Base-by-base conservation (phyloP, 2,329 filamentous ascomycete species). In the Tolypocladium capitatum region DNA sequence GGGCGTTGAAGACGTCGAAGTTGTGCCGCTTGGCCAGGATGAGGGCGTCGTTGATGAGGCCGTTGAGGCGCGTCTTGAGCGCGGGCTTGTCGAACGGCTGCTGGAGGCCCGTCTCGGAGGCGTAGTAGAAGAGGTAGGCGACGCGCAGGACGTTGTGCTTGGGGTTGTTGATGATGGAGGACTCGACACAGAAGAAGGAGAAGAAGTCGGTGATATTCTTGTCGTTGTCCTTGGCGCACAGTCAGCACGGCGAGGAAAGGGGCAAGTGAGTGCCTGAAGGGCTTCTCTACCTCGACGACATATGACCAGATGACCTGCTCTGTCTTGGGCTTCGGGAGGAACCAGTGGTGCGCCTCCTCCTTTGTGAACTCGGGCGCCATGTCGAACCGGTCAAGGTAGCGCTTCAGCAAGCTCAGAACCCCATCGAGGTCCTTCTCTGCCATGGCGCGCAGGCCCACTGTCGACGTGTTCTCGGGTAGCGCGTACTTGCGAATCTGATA, bases 121-220 rank as follows among this genome's bases (percentile, higher is more conserved):
- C 92, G 63, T 98, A 98, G 74, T 98, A 98, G 72, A 91, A 98
- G 48, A 97, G 78, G 67, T 98, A 98, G 30, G 92, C 92, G 4
- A 91, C 92, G 55, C 83, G 84, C 59, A 98, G 81, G 49, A 81
- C 79, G 50, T 80, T 76, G 68, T 94, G 84, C 63, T 86, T 86
- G 42, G 78, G 71, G 60, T 88, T 81, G 56, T 84, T 82, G 58
- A 98, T 94, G 49, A 96, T 85, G 1, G 88, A 92, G 16, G 89
- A 95, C 63, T 95, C 89, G 32, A 98, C 83, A 61, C 81, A 83
- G 73, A 97, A 98, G 70, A 97, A 98, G 34, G 89, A 96, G 69
- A 96, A 84, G 69, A 95, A 96, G 67, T 98, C 92, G 34, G 88
- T 96, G 60, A 98, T 86, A 58, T 88, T 88, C 52, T 85, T 78